These are phyloP conservation scores for Drechslerella stenobrocha DNA, from an alignment of 2,329 filamentous ascomycete species.

Conservation along the genomic window DNA sequence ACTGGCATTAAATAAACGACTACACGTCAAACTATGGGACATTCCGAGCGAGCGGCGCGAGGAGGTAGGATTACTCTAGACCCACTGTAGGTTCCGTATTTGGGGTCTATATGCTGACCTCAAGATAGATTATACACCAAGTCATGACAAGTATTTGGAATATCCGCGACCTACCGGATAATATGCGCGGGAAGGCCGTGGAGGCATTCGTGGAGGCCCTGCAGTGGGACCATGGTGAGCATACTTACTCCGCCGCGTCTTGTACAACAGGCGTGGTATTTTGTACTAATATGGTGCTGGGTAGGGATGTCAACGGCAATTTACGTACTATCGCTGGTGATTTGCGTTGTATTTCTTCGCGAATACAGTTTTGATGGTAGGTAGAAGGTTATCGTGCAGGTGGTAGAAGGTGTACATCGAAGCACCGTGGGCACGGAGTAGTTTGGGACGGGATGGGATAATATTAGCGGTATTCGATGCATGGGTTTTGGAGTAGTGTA, in stretches of 20 bases:
- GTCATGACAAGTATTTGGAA: conserved; percentile 34
- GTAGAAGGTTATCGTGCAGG: neutral
- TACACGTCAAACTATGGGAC: conserved; percentile 15
- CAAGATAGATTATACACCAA: conserved; percentile 27
- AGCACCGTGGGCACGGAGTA: too few relatives aligned
- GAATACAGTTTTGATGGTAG: conserved; percentile 33
- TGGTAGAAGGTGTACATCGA: neutral
- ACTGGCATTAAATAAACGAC: conserved; percentile 13
- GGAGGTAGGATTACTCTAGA: conserved; percentile 11
- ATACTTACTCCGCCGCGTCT: neutral
- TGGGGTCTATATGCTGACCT: conserved; percentile 1
- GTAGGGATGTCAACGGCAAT: conserved; percentile 26
- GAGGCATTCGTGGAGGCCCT: conserved; percentile 39
- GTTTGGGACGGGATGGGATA: too few relatives aligned
- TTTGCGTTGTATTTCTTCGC: conserved; percentile 24
- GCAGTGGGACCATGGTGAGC: conserved; percentile 43
- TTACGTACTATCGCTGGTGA: conserved; percentile 18
- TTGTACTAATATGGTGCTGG: neutral
- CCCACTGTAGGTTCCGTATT: too few relatives aligned
- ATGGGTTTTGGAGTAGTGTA: too few relatives aligned
- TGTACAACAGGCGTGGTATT: neutral
- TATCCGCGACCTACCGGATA: conserved; percentile 7
- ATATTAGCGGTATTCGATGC: too few relatives aligned
- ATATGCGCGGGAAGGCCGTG: conserved; percentile 22
- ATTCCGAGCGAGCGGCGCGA: conserved; percentile 8